Conservation (phyloP, 208 protist genomes). For the Trypanosoma melophagium region DNA sequence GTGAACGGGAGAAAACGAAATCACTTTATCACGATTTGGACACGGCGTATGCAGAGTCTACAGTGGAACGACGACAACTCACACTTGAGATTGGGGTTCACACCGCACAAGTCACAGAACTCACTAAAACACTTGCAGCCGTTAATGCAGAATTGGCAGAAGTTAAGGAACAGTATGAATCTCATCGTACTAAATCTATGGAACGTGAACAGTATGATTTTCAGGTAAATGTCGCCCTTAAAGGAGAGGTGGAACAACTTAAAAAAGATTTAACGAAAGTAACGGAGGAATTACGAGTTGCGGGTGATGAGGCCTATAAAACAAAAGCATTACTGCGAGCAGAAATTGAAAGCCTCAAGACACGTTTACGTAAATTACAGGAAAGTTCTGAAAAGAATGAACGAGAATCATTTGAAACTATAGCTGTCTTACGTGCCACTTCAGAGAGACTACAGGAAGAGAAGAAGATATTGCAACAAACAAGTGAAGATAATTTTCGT, state of each 20-base stretch:
- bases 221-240: conserved; percentile 65
- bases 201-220: conserved; percentile 81
- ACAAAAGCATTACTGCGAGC: conserved; percentile 62
- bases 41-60: conserved; percentile 40
- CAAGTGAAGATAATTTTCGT: conserved; percentile 27
- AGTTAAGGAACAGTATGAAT: conserved; percentile 38
- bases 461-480: conserved; percentile 30
- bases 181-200: conserved; percentile 26
- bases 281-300: conserved; percentile 44
- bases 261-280: conserved; percentile 60
- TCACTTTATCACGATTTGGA: conserved; percentile 52
- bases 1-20: conserved; percentile 42
- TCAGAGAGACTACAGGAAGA: conserved; percentile 41
- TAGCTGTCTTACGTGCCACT: conserved; percentile 62
- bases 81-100: conserved; percentile 78
- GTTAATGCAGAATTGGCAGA: conserved; percentile 38
- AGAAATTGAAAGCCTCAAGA: conserved; percentile 79
- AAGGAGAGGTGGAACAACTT: conserved; percentile 68
- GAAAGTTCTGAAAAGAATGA: conserved; percentile 77
- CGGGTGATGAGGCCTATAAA: conserved; percentile 61
- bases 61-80: conserved; percentile 68
- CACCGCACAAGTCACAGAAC: conserved; percentile 60
- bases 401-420: conserved; percentile 71
- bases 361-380: conserved; percentile 71
- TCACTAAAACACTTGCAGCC: conserved; percentile 38